Percentiles rank a stretch among this genome's conserved stretches.
Evolutionary conservation across 2,329 filamentous ascomycete species (phyloP).

Genomic region (Coniochaeta sp.): DNA sequence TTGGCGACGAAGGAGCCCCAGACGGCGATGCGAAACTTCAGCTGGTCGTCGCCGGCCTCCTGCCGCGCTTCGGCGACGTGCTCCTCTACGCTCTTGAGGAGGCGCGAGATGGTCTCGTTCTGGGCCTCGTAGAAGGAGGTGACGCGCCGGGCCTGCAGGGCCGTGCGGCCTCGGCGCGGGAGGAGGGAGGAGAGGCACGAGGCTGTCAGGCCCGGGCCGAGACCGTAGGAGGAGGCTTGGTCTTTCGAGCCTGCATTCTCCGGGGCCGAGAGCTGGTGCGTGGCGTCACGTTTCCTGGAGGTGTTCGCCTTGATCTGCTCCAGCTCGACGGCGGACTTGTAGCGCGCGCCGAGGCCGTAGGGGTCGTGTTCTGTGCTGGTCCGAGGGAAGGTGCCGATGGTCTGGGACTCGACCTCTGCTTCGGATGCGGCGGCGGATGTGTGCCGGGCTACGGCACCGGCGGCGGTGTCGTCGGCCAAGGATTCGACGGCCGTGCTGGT

Average conservation of each 20-base stretch:
- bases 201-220: conserved; percentile 2
- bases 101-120: conserved; percentile 86
- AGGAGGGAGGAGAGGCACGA: conserved; percentile 18
- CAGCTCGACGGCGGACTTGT: conserved; percentile 74
- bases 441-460: conserved; percentile 12
- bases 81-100: conserved; percentile 89
- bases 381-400: conserved; percentile 42
- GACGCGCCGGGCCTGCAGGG: conserved; percentile 34
- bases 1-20: conserved; percentile 73
- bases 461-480: neutral
- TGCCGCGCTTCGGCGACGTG: conserved; percentile 77
- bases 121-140: conserved; percentile 82
- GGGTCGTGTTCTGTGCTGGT: conserved; percentile 67
- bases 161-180: conserved; percentile 20
- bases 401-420: conserved; percentile 46
- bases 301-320: conserved; percentile 72
- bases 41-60: conserved; percentile 70
- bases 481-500: conserved; percentile 5
- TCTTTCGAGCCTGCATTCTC: conserved; percentile 8
- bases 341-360: conserved; percentile 65
- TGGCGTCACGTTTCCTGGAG: conserved; percentile 59
- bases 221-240: neutral
- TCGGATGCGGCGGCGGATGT: conserved; percentile 23
- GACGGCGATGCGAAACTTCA: conserved; percentile 63
- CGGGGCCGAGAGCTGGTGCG: conserved; percentile 5